Base-by-base conservation (phyloP, 2,329 filamentous ascomycete genomes). In the Zelopaecilomyces penicillatus region DNA sequence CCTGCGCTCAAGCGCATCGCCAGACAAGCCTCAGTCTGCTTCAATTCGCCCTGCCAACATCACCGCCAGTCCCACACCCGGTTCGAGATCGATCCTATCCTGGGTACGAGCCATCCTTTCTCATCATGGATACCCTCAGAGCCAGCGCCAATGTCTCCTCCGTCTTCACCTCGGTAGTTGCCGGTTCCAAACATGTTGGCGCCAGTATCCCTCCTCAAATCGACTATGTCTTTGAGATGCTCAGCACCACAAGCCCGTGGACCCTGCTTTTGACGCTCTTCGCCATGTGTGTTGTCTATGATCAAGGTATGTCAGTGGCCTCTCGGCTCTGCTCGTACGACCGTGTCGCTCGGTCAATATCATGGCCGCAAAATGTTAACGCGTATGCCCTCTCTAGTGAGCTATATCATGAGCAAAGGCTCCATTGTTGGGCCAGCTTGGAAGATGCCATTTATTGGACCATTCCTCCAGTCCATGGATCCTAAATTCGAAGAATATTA, bases 401-500 rank as follows among this genome's bases (percentile, higher is more conserved):
- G 77, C 63, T 93, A 91, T 62, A 72, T 87, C 53, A 72, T 74
- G 59, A 78, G 80, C 56, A 91, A 91, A 65, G 85, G 86, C 47
- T 76, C 77, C 28, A 90, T 93, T 57, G 79, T 76, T 42, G 87
- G 87, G 34, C 86, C 87, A 29, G 56, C 75, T 37, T 84, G 77
- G 74, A 93, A 93, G 67, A 72, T 83, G 47, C 87, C 87, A 36
- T 91, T 93, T 60, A 89, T 97, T 64, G 93, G 93, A n/a, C 91
- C 93, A 5, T 97, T 98, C 67, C 75, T 97, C 46, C 74, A 96
- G 61, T 95, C 89, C 29, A 74, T 97, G 57, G 83, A 95, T 65
- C 93, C 93, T 46, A 87, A 91, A 60, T 97, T 96, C 64, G 81
- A 84, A 49, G 80, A 90, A 59, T 98, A 98, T 71, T 78, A 90